A percentile compares a stretch with the other conserved stretches of the same genome.
Evolutionary conservation across 371 early-diverging fungal genomes (phyloP).

Genomic region (Zopfochytrium polystomum): DNA sequence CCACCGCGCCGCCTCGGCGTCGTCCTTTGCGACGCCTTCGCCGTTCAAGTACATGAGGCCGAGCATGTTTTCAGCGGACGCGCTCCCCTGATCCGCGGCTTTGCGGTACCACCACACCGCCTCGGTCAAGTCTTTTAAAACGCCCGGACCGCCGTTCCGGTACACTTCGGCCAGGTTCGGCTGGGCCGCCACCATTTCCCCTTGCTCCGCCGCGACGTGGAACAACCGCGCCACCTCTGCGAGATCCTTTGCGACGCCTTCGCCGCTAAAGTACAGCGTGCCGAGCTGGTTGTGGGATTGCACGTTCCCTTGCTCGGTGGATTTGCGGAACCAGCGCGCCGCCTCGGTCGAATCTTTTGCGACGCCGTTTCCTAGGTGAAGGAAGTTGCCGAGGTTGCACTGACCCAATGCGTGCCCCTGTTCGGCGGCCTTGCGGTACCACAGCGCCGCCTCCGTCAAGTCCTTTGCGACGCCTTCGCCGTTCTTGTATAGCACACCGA

Average conservation of each 20-base stretch:
- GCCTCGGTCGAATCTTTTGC: no score
- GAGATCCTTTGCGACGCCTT: no score
- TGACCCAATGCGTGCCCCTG: constrained; percentile 35
- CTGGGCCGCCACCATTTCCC: no score
- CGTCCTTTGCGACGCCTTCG: constrained; percentile 53
- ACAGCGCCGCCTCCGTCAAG: constrained; percentile 53
- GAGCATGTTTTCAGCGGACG: constrained; percentile 27
- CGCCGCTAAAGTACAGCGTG: no score
- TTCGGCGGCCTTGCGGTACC: constrained; percentile 62
- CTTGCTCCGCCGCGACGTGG: no score
- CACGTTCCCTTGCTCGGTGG: no score
- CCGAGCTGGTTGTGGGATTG: no score
- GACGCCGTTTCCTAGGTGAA: no score
- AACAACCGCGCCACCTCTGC: no score
- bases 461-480: constrained; percentile 59
- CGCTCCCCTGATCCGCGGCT: constrained; percentile 26
- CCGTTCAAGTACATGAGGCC: constrained; percentile 46
- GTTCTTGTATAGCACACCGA: constrained; percentile 37
- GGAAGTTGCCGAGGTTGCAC: no score
- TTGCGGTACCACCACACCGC: constrained; percentile 39
- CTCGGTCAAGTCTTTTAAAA: constrained; percentile 37
- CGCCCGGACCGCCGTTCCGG: constrained; percentile 51
- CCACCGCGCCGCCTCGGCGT: constrained; percentile 55
- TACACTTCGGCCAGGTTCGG: no score
- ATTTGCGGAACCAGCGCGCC: no score